Base-by-base conservation (phyloP, 768 basidiomycete species). In the Trametes cubensis region DNA sequence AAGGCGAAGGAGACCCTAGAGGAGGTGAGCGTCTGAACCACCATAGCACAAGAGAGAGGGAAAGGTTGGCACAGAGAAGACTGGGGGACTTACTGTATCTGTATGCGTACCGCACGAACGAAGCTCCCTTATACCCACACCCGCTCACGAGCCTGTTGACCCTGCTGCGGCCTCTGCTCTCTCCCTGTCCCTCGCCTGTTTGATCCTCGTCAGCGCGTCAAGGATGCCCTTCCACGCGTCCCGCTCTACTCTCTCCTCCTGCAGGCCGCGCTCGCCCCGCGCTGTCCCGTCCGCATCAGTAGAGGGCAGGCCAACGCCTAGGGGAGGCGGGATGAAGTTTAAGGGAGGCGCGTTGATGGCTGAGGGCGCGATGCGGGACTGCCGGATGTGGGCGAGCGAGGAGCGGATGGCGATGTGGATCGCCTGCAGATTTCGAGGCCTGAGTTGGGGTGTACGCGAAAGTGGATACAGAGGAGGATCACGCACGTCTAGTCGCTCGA, bases 281-380 rank as follows among this genome's bases (percentile, higher is more conserved):
- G 64, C 65, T 6, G 60, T 65, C 4, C 75, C 65, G 42, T 74
- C 74, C 6, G 70, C 70, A 30, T 77, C 76, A 6, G 70, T 64
- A 23, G 71, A 64, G 48, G 91, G 89, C 55, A 90, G 80, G 4
- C 89, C 88, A 14, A 92, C 89, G 6, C 91, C 91, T 17, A 91
- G 83, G 7, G 89, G 87, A 4, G 90, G 87, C 6, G 90, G 91
- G 11, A 92, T 77, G 70, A 91, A 90, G 26, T 83, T 85, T 0
- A 80, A 82, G 6, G 85, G 82, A 38, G 90, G 90, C 0, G 91
- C 90, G 51, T 87, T 88, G 68, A 94, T 91, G n/a, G 90, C 87
- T n/a, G 90, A 89, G 10, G 91, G 90, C 44, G 91, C 88, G 70
- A 93, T 90, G 66, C 90, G 86, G 11, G 90, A 88, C 68, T 89